phyloP scores from a whole-genome alignment of 2,329 filamentous ascomycete species.

The Fusarium sp. region DNA sequence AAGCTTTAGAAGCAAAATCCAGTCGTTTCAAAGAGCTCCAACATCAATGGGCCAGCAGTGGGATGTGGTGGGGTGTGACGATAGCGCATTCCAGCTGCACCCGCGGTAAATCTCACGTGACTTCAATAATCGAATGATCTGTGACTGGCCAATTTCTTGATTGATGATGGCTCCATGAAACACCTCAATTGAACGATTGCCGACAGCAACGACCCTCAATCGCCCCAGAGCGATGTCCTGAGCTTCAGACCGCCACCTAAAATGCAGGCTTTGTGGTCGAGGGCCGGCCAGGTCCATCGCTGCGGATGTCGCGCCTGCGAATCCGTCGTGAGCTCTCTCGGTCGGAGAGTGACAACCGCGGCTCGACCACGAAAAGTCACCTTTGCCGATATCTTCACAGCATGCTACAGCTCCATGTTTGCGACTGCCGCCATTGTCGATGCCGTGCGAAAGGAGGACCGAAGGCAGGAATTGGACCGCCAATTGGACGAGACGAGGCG shows the following conservation, averaged over 20 bases:
- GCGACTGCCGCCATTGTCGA: conserved; percentile 72
- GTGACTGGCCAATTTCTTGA: conserved; percentile 39
- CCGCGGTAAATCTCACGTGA: conserved; percentile 33
- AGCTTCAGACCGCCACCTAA: conserved; percentile 34
- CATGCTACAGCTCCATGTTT: conserved; percentile 74
- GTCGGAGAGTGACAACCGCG: conserved; percentile 60
- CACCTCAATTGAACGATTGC: conserved; percentile 37
- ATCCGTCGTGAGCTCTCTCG: conserved; percentile 57
- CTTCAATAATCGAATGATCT: conserved; percentile 40
- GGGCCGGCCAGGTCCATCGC: conserved; percentile 69
- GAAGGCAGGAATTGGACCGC: conserved; percentile 68
- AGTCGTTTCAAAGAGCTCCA: conserved; percentile 21
- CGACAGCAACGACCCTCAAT: conserved; percentile 17
- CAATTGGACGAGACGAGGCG: conserved; percentile 65
- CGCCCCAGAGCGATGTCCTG: conserved; percentile 39
- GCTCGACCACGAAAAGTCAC: conserved; percentile 60
- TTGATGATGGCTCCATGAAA: conserved; percentile 26
- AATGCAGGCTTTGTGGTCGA: conserved; percentile 77
- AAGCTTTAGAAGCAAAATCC: conserved; percentile 13
- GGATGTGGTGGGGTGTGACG: conserved; percentile 41
- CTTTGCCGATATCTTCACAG: conserved; percentile 67
- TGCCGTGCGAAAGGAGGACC: conserved; percentile 64
- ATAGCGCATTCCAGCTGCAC: conserved; percentile 22
- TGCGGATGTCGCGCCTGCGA: conserved; percentile 72
- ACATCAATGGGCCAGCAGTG: conserved; percentile 3